Percentiles rank a stretch among this genome's conserved stretches.
Conservation (phyloP, 225 moss, liverwort and hornwort genomes). For the Pseudisothecium myosuroides region DNA sequence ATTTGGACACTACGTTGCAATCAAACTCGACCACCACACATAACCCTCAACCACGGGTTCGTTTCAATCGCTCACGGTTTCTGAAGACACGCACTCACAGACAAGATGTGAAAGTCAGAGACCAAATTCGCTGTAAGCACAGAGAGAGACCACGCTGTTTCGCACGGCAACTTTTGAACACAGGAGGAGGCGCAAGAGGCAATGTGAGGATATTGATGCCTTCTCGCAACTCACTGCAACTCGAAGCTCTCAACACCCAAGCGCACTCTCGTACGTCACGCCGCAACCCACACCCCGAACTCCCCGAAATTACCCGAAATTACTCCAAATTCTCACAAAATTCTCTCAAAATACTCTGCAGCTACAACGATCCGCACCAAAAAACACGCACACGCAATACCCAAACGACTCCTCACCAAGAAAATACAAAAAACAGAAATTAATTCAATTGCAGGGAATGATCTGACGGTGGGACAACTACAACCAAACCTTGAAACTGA, state of each 20-base stretch:
- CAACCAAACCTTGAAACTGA: neutral
- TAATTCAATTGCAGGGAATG: neutral
- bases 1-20: neutral
- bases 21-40: neutral
- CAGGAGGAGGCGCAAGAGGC: neutral
- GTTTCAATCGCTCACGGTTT: neutral
- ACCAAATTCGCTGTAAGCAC: neutral
- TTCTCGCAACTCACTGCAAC: neutral
- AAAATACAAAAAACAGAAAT: neutral
- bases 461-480: neutral
- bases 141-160: neutral
- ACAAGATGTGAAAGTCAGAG: conserved; percentile 4
- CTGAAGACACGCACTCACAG: neutral
- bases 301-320: neutral
- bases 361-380: neutral
- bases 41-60: neutral
- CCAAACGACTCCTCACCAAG: neutral
- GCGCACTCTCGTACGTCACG: neutral
- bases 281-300: neutral
- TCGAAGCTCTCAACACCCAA: neutral
- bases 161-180: neutral
- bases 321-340: neutral
- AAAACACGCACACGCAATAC: neutral
- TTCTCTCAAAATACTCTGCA: neutral
- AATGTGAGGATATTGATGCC: conserved; percentile 3